Evolutionary conservation across 148 eudicot species (phyloP).

Genomic region (Diospyros kaki): DNA sequence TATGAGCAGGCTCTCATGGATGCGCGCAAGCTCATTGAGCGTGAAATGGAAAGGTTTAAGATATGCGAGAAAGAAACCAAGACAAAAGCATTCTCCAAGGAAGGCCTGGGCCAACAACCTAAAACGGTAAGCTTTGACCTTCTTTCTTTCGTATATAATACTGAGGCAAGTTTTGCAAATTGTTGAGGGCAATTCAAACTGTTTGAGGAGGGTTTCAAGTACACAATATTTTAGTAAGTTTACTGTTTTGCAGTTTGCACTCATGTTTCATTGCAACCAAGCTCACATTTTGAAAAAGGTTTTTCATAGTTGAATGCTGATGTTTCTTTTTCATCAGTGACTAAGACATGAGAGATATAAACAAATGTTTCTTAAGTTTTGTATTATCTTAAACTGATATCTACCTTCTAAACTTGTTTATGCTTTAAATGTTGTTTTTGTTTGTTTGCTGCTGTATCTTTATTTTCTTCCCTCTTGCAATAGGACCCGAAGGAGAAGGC

Average conservation of each 20-base stretch:
- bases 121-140: constrained; percentile 65
- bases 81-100: constrained; percentile 99
- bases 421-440: neutral
- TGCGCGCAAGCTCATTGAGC: constrained; percentile 91
- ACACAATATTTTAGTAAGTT: neutral
- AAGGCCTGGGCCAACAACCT: constrained; percentile 98
- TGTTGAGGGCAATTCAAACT: neutral
- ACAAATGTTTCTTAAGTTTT: neutral
- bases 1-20: constrained; percentile 99
- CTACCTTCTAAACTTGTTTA: neutral
- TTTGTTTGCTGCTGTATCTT: neutral
- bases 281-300: neutral
- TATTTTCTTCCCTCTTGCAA: constrained; percentile 12
- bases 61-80: constrained; percentile 99
- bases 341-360: neutral
- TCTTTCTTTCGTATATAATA: constrained; percentile 2
- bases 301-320: neutral
- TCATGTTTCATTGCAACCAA: neutral
- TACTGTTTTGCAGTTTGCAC: neutral
- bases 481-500: constrained; percentile 99
- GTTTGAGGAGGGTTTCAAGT: neutral
- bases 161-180: neutral
- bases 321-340: neutral
- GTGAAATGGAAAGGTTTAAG: constrained; percentile 99
- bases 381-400: neutral